These are phyloP conservation scores for Epichloe sp. DNA, from an alignment of 2,329 filamentous ascomycete genomes.

Conservation along the genomic window DNA sequence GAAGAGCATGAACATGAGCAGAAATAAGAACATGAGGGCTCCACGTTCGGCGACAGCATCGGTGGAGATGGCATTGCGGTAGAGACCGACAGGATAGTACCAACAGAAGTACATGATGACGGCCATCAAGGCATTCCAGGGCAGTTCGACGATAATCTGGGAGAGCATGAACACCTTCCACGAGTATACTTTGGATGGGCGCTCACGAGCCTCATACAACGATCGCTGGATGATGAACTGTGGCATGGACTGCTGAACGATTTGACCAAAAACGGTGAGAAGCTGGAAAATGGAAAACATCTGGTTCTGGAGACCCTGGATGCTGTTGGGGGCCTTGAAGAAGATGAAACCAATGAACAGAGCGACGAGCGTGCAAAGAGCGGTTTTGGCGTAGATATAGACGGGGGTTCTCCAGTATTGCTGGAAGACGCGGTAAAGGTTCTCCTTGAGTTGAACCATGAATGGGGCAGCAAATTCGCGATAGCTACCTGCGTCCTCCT, in stretches of 20 bases:
- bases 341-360: constrained; percentile 79
- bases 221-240: constrained; percentile 73
- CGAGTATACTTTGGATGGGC: constrained; percentile 70
- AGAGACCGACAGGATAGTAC: constrained; percentile 77
- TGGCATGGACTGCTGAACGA: constrained; percentile 73
- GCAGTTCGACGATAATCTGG: constrained; percentile 73
- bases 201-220: constrained; percentile 74
- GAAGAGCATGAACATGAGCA: constrained; percentile 65
- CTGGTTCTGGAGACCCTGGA: constrained; percentile 73
- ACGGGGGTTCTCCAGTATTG: constrained; percentile 86
- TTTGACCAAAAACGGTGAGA: constrained; percentile 66
- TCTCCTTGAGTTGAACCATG: constrained; percentile 49
- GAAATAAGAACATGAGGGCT: constrained; percentile 65
- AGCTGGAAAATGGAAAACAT: constrained; percentile 81
- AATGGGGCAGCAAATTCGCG: constrained; percentile 76
- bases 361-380: constrained; percentile 49
- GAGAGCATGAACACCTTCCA: constrained; percentile 79
- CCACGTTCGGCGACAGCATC: constrained; percentile 55
- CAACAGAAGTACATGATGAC: constrained; percentile 68
- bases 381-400: constrained; percentile 76
- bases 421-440: constrained; percentile 65
- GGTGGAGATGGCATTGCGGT: constrained; percentile 52
- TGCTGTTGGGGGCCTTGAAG: constrained; percentile 55
- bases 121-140: constrained; percentile 68
- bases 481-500: constrained; percentile 29